A percentile compares a stretch with the other conserved stretches of the same genome.
These are phyloP conservation scores for Polygonum maritimum DNA, from an alignment of 148 eudicot genomes.

Conservation along the genomic window DNA sequence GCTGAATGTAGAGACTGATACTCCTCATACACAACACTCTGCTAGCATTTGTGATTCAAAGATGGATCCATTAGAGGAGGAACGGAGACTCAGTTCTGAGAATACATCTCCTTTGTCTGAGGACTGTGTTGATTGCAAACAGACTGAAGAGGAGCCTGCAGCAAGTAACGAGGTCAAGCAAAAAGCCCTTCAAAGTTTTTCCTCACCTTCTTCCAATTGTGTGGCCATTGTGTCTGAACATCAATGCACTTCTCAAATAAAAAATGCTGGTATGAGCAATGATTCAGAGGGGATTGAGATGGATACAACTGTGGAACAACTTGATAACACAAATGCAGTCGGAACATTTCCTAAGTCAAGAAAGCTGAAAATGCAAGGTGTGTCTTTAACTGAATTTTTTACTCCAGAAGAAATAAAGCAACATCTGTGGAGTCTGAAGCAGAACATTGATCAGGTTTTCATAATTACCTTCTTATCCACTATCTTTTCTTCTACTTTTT, in stretches of 20 bases:
- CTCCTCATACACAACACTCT: slow-evolving; percentile 10
- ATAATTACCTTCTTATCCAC: neutral
- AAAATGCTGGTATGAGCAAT: slow-evolving; percentile 17
- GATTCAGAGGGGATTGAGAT: slow-evolving; percentile 13
- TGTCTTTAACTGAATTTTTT: slow-evolving; percentile 61
- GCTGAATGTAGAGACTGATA: slow-evolving; percentile 12
- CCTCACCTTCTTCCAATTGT: slow-evolving; percentile 17
- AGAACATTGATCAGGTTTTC: slow-evolving; percentile 43
- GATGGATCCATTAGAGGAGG: slow-evolving; percentile 17
- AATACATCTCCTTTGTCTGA: slow-evolving; percentile 17
- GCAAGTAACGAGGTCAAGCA: slow-evolving; percentile 13
- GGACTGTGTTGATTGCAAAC: slow-evolving; percentile 12
- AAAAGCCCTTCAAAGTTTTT: slow-evolving; percentile 7
- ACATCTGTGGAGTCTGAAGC: slow-evolving; percentile 54
- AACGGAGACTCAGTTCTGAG: slow-evolving; percentile 9
- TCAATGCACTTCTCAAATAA: slow-evolving; percentile 17
- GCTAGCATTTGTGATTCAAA: slow-evolving; percentile 11
- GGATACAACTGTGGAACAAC: slow-evolving; percentile 21
- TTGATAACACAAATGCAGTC: slow-evolving; percentile 13
- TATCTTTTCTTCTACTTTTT: neutral
- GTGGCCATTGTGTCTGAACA: slow-evolving; percentile 16
- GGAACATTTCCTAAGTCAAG: slow-evolving; percentile 18
- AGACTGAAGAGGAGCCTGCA: slow-evolving; percentile 19
- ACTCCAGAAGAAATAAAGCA: slow-evolving; percentile 45
- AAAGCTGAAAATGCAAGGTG: slow-evolving; percentile 38